These are phyloP conservation scores for Fusarium oxysporum DNA, from an alignment of 2,329 filamentous ascomycete genomes.

Conservation along the genomic window DNA sequence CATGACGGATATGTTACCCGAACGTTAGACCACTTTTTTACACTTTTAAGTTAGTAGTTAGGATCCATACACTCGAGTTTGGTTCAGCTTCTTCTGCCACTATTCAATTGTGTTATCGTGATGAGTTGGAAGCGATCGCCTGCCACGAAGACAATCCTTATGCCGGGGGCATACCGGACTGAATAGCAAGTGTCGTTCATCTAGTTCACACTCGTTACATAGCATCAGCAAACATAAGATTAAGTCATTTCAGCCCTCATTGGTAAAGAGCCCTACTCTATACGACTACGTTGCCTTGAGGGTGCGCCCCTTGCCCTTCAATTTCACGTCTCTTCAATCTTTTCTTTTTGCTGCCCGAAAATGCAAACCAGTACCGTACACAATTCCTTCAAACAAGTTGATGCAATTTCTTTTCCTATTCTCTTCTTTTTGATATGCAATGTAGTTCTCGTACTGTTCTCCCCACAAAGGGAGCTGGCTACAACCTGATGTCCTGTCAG, in stretches of 20 bases:
- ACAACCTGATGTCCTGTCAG: not conserved
- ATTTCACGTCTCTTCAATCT: constrained; percentile 11
- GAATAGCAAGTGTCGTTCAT: not conserved
- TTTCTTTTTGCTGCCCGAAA: constrained; percentile 18
- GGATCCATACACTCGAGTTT: constrained; percentile 45
- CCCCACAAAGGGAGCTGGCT: constrained; percentile 9
- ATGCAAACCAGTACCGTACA: constrained; percentile 25
- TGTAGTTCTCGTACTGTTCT: constrained; percentile 8
- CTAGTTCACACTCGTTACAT: not conserved
- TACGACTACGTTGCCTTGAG: constrained; percentile 8
- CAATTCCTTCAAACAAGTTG: constrained; percentile 13
- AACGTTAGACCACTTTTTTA: constrained; percentile 47
- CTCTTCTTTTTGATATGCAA: constrained; percentile 7
- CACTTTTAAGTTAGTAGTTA: constrained; percentile 43
- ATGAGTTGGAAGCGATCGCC: not conserved
- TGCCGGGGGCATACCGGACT: not conserved
- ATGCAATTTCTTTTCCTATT: constrained; percentile 26
- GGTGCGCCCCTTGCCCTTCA: not conserved
- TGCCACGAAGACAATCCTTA: not conserved
- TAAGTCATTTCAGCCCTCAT: constrained; percentile 13
- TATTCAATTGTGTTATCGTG: not conserved
- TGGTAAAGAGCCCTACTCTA: constrained; percentile 19
- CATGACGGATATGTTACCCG: constrained; percentile 48
- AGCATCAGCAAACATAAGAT: not conserved
- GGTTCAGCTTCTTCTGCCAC: constrained; percentile 23